Conservation (phyloP, 306 rosid genomes). For the Mucuna pruriens region DNA sequence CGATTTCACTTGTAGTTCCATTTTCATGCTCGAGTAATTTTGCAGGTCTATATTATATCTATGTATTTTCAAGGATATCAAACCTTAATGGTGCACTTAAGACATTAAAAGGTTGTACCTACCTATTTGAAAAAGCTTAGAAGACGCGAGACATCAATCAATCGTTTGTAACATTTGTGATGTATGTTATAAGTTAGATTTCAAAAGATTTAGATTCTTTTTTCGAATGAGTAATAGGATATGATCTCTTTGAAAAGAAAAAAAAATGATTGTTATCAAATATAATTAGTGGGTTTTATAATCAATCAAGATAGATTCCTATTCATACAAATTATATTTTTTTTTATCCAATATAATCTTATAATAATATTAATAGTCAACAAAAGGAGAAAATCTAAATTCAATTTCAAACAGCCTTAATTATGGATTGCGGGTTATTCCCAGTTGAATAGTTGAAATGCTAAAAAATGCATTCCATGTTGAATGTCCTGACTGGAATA, state of each 20-base stretch:
- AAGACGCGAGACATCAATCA: neutral
- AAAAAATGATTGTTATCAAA: neutral
- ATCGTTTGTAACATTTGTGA: neutral
- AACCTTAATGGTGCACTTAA: too few relatives aligned
- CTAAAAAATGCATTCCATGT: neutral
- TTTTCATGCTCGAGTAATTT: too few relatives aligned
- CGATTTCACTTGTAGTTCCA: too few relatives aligned
- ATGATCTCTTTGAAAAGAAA: neutral
- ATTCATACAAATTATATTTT: neutral
- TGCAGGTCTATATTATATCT: too few relatives aligned
- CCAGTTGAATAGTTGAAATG: too few relatives aligned
- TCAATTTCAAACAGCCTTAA: neutral
- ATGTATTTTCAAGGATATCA: too few relatives aligned
- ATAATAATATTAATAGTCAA: neutral
- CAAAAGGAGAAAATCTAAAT: neutral
- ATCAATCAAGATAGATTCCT: neutral
- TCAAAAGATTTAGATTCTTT: neutral
- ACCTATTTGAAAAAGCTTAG: too few relatives aligned
- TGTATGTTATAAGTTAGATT: neutral
- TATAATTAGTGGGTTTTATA: neutral
- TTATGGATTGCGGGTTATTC: neutral
- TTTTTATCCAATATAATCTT: neutral
- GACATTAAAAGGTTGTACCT: too few relatives aligned
- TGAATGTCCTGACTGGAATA: neutral
- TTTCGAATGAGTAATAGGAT: neutral